Evolutionary conservation across 805 yeast genomes (phyloP).

Genomic region (Clavispora fructus): DNA sequence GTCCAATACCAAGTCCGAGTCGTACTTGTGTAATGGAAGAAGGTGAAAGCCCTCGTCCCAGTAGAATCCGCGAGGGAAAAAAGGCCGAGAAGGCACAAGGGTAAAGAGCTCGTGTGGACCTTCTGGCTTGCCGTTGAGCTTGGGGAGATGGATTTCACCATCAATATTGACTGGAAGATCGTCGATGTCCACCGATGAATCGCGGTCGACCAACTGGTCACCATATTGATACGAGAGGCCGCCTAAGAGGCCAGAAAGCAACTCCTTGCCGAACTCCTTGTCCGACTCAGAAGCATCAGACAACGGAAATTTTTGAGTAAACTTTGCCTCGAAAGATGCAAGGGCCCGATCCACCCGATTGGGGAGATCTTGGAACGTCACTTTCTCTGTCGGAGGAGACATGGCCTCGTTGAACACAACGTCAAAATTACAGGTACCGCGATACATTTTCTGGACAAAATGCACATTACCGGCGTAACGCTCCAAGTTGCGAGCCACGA

Average conservation of each 20-base stretch:
- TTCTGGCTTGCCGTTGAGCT: slow-evolving; percentile 53
- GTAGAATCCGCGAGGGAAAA: slow-evolving; percentile 93
- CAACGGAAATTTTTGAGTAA: slow-evolving; percentile 45
- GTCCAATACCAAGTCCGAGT: slow-evolving; percentile 74
- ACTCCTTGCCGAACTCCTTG: slow-evolving; percentile 63
- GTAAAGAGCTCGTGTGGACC: slow-evolving; percentile 78
- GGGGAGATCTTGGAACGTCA: slow-evolving; percentile 34
- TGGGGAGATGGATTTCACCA: slow-evolving; percentile 17
- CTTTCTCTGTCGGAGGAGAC: slow-evolving; percentile 32
- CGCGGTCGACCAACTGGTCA: slow-evolving; percentile 72
- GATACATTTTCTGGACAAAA: slow-evolving; percentile 67
- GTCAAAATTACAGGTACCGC: slow-evolving; percentile 73
- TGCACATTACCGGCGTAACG: slow-evolving; percentile 73
- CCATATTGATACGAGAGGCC: slow-evolving; percentile 90
- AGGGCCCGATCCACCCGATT: slow-evolving; percentile 27
- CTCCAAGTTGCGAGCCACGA: slow-evolving; percentile 54
- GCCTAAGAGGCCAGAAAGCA: slow-evolving; percentile 79
- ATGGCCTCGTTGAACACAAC: slow-evolving; percentile 50
- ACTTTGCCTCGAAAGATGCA: slow-evolving; percentile 46
- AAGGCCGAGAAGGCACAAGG: slow-evolving; percentile 86
- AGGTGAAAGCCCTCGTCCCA: slow-evolving; percentile 99
- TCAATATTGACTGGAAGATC: slow-evolving; percentile 47
- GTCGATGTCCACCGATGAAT: slow-evolving; percentile 62
- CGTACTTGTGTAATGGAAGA: slow-evolving; percentile 75
- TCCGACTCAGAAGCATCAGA: slow-evolving; percentile 48